These are phyloP conservation scores for Trichosporon sp. DNA, from an alignment of 1,284 basidiomycete genomes.

Conservation along the genomic window DNA sequence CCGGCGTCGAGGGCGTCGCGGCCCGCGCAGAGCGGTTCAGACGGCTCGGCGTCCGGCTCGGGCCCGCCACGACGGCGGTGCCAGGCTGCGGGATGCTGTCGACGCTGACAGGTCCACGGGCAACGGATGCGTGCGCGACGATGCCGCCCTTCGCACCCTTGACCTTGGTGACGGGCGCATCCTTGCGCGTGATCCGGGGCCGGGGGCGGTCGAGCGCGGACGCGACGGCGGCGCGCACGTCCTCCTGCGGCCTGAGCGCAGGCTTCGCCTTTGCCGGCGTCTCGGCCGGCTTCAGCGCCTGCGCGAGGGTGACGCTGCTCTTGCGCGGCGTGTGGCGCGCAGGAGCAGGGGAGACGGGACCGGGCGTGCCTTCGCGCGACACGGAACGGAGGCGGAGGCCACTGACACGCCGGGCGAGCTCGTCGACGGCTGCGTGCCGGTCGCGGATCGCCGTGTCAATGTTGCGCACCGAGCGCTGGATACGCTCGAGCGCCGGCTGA, in stretches of 20 bases:
- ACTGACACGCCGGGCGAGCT: conserved; percentile 48
- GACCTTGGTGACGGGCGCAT: conserved; percentile 9
- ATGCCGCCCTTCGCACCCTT: conserved; percentile 9
- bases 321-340: conserved; percentile 1
- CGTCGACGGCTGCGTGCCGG: conserved; percentile 50
- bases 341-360: background rate
- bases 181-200: background rate
- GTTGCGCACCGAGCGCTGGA: conserved; percentile 52
- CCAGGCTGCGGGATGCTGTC: conserved; percentile 18
- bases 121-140: conserved; percentile 20
- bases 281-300: conserved; percentile 5
- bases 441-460: conserved; percentile 50
- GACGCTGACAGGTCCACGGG: conserved; percentile 17
- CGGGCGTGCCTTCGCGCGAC: conserved; percentile 10
- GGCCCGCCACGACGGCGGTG: background rate
- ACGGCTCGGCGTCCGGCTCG: background rate
- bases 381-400: conserved; percentile 27
- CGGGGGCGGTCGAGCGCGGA: conserved; percentile 4
- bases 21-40: conserved; percentile 15
- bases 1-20: conserved; percentile 18
- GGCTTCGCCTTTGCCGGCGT: background rate
- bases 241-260: conserved; percentile 15
- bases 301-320: background rate
- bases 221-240: conserved; percentile 8
- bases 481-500: conserved; percentile 49